Percentiles rank a stretch among this genome's conserved stretches.
phyloP scores from a whole-genome alignment of 176 grass and related monocot genomes.

The Lolium perenne region DNA sequence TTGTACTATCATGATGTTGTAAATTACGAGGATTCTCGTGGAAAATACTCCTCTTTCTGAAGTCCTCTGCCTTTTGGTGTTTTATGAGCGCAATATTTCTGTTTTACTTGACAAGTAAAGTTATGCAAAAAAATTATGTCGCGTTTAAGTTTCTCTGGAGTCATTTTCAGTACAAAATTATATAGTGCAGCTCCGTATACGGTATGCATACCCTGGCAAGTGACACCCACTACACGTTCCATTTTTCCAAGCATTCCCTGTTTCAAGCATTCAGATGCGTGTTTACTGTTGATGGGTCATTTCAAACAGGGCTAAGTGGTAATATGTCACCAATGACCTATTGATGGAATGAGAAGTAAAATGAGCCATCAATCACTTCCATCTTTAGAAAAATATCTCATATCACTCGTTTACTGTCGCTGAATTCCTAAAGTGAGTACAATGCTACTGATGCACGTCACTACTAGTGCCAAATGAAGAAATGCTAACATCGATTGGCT shows the following conservation, averaged over 20 bases:
- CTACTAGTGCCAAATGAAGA: not conserved
- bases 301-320: not conserved
- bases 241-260: not conserved
- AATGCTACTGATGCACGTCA: not conserved
- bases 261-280: not conserved
- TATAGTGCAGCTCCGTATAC: not conserved
- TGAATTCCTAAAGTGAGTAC: not conserved
- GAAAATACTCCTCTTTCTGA: no score
- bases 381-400: not conserved
- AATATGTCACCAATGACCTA: no score
- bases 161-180: not conserved
- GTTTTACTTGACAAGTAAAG: not conserved
- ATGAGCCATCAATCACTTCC: no score
- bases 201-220: no score
- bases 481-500: not conserved
- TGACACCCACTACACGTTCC: not conserved
- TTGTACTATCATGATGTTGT: not conserved
- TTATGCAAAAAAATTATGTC: not conserved
- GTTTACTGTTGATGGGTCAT: not conserved
- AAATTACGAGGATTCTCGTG: not conserved
- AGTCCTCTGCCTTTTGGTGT: no score
- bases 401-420: not conserved
- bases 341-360: no score
- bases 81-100: not conserved
- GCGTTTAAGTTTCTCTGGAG: not conserved